These are phyloP conservation scores for Zygosaccharomyces bailii DNA, from an alignment of 805 yeast genomes.

Conservation along the genomic window DNA sequence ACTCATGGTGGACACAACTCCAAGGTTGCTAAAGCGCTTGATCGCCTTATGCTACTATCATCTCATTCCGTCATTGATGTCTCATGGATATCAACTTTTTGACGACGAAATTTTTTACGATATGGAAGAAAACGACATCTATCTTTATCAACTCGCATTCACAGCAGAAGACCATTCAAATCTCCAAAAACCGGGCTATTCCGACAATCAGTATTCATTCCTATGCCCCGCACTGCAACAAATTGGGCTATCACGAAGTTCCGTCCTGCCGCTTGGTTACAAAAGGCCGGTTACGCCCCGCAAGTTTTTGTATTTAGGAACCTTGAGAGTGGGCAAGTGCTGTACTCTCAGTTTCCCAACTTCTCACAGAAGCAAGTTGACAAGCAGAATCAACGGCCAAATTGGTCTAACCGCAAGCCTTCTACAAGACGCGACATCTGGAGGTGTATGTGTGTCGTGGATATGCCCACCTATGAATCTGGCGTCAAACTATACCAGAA, in stretches of 20 bases:
- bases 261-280: constrained; percentile 58
- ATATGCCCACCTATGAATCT: constrained; percentile 53
- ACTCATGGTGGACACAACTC: constrained; percentile 7
- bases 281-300: constrained; percentile 66
- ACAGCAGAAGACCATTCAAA: background rate
- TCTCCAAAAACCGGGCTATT: background rate
- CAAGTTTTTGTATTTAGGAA: constrained; percentile 81
- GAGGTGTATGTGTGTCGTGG: constrained; percentile 86
- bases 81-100: background rate
- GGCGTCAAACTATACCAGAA: constrained; percentile 74
- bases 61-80: no score
- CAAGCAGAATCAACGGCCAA: constrained; percentile 63
- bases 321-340: constrained; percentile 82
- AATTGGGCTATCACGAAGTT: constrained; percentile 38
- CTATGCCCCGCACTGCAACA: constrained; percentile 1
- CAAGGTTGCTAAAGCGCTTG: no score
- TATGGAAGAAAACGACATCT: background rate
- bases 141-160: background rate
- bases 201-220: background rate
- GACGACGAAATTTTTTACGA: background rate
- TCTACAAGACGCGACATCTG: constrained; percentile 79
- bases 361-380: constrained; percentile 50
- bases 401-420: constrained; percentile 86
- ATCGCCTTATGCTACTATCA: no score
- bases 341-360: constrained; percentile 80